Evolutionary conservation across 2,329 filamentous ascomycete species (phyloP).

Genomic region (Xylaria sp.): DNA sequence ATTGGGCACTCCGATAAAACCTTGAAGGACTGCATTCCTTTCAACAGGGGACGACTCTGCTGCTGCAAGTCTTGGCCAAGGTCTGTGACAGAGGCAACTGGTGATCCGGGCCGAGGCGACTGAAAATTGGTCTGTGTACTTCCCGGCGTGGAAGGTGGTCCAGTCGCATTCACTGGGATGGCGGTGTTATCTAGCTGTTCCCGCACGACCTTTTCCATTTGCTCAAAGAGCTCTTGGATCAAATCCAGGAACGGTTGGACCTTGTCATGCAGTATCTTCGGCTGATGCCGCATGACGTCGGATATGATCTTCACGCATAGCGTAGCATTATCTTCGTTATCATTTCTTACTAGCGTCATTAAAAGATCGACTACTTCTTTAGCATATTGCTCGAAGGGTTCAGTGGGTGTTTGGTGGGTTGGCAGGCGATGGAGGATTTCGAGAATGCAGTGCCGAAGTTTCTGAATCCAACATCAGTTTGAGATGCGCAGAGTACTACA

Average conservation of each 20-base stretch:
- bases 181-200: constrained; percentile 90
- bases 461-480: constrained; percentile 59
- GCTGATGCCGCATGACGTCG: constrained; percentile 93
- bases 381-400: constrained; percentile 88
- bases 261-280: constrained; percentile 78
- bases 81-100: constrained; percentile 83
- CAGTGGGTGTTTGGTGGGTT: constrained; percentile 74
- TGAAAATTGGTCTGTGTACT: constrained; percentile 78
- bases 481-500: constrained; percentile 4
- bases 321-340: constrained; percentile 99
- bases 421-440: constrained; percentile 92
- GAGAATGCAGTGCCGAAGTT: constrained; percentile 90
- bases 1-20: constrained; percentile 98
- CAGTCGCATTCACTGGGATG: constrained; percentile 62
- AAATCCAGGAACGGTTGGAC: constrained; percentile 91
- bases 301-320: constrained; percentile 98
- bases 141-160: constrained; percentile 73
- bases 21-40: constrained; percentile 99
- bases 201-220: constrained; percentile 92
- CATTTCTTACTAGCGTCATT: constrained; percentile 85
- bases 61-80: constrained; percentile 84
- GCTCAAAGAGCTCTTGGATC: constrained; percentile 95
- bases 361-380: constrained; percentile 89
- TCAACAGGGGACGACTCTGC: constrained; percentile 81
- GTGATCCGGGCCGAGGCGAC: constrained; percentile 89